Base-by-base conservation (phyloP, 2,329 filamentous ascomycete genomes). In the Biscogniauxia sp. region DNA sequence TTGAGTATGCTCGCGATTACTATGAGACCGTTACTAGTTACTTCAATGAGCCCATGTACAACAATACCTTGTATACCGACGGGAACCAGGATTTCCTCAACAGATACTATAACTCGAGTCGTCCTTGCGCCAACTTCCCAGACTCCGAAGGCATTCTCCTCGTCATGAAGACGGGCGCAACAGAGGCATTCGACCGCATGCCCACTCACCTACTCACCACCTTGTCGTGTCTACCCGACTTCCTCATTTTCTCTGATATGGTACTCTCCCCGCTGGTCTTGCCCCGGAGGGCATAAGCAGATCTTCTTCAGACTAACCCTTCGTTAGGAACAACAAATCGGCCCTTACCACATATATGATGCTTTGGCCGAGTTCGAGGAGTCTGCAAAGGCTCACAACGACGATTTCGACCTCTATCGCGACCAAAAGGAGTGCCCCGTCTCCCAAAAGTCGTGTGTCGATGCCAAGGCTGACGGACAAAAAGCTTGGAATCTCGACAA, bases 111-210 rank as follows among this genome's bases (percentile, higher is more conserved):
- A 76, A 77, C 64, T 75, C 76, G 49, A 74, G 68, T 61, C 64
- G 68, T 17, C 70, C 73, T 1, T 83, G 80, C 66, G 70, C 73
- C 51, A 72, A 72, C 60, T 79, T 82, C 56, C 78, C 79, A 11
- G 66, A 77, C 57, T 77, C 76, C 45, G 73, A 78, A 28, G 76
- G 77, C 61, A 75, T 83, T 52, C 75, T 81, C 32, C 72, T 86
- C 26, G 77, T 86, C 59, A 80, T 87, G 75, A 87, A 87, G 73
- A 86, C 84, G 1, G 84, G 84, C 53, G 82, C 83, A 2, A 84
- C 82, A 51, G 83, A 86, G 68, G 75, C 80, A 13, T 82, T 78
- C 66, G 78, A 82, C 25, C 82, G 82, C 63, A 70, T 87, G 3
- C 83, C 84, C 7, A 82, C 80, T 2, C 84, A 86, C 61, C 74